Conservation (phyloP, 306 rosid genomes). For the Geum urbanum region DNA sequence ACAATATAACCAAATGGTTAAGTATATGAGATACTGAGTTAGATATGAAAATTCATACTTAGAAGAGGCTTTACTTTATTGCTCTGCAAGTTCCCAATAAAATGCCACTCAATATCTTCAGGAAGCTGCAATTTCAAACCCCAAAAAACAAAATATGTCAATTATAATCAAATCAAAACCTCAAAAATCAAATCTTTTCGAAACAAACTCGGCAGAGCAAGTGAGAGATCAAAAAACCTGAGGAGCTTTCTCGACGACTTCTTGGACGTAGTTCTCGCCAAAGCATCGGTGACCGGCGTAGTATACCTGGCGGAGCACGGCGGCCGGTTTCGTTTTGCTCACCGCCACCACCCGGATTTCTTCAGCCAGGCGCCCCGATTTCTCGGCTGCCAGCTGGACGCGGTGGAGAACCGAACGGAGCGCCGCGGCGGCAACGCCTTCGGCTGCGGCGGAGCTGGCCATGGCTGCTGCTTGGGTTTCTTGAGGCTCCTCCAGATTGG, state of each 20-base stretch:
- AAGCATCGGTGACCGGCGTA: constrained; percentile 85
- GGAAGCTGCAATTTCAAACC: constrained; percentile 58
- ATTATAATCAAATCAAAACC: not conserved
- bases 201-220: not conserved
- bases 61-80: constrained; percentile 80
- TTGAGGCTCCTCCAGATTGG: constrained; percentile 30
- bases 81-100: constrained; percentile 88
- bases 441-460: constrained; percentile 44
- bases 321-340: constrained; percentile 75
- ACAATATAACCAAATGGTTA: not conserved
- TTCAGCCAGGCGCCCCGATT: constrained; percentile 41
- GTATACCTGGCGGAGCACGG: constrained; percentile 63
- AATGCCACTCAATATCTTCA: constrained; percentile 85
- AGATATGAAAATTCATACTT: constrained; percentile 35
- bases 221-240: constrained; percentile 39
- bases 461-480: constrained; percentile 17
- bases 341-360: constrained; percentile 73
- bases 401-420: constrained; percentile 53
- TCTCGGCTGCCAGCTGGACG: constrained; percentile 60
- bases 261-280: constrained; percentile 95
- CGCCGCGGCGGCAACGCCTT: constrained; percentile 39
- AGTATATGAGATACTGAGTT: not conserved
- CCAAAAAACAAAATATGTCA: not conserved
- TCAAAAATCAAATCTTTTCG: not conserved
- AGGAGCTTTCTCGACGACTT: constrained; percentile 71